Conservation (phyloP, 352 stramenopile genomes). For the Phytophthora pistaciae region DNA sequence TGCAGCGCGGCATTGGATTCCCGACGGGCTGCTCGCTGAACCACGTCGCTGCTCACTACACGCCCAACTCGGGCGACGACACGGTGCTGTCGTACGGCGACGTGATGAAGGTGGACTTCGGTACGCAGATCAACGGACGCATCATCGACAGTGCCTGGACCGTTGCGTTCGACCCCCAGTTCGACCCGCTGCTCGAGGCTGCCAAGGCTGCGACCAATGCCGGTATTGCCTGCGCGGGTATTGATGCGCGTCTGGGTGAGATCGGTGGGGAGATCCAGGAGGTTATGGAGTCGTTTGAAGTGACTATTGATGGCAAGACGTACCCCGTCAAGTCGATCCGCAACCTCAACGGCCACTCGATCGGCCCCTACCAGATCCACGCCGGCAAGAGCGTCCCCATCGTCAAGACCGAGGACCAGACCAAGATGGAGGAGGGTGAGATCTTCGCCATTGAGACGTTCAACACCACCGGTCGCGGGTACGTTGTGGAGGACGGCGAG, state of each 20-base stretch:
- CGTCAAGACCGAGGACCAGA: constrained; percentile 93
- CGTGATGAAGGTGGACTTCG: constrained; percentile 99
- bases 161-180: constrained; percentile 96
- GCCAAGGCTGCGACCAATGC: constrained; percentile 95
- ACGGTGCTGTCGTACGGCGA: constrained; percentile 95
- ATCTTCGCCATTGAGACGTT: constrained; percentile 99
- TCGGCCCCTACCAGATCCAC: constrained; percentile 97
- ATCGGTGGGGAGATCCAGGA: constrained; percentile 97
- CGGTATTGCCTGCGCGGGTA: constrained; percentile 93
- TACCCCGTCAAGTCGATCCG: constrained; percentile 97
- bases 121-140: constrained; percentile 96
- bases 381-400: constrained; percentile 98
- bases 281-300: constrained; percentile 98
- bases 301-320: constrained; percentile 96
- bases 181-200: constrained; percentile 93
- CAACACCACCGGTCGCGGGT: constrained; percentile 87
- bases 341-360: constrained; percentile 99
- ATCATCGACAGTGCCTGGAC: constrained; percentile 99
- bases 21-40: constrained; percentile 98
- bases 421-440: constrained; percentile 98
- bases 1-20: constrained; percentile 38
- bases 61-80: constrained; percentile 96
- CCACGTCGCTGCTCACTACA: constrained; percentile 98
- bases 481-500: constrained; percentile 95
- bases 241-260: constrained; percentile 93